Evolutionary conservation across 371 early-diverging fungal genomes (phyloP).

Genomic region (Apophysomyces elegans): DNA sequence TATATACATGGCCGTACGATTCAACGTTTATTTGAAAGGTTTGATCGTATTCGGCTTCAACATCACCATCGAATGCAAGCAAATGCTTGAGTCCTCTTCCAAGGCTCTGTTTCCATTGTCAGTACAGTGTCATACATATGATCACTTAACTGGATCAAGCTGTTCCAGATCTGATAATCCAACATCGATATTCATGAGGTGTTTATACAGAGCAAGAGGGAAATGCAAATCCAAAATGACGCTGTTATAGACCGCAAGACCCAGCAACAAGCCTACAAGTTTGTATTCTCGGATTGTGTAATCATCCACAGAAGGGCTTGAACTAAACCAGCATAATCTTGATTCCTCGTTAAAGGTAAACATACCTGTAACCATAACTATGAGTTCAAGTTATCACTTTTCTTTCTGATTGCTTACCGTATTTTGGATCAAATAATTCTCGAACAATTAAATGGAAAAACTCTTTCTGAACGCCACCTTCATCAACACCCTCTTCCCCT

Average conservation of each 20-base stretch:
- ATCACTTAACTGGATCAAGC: conserved; percentile 60
- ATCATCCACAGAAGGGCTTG: conserved; percentile 68
- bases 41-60: conserved; percentile 64
- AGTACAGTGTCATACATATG: background rate
- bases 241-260: conserved; percentile 83
- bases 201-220: conserved; percentile 84
- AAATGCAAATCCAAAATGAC: conserved; percentile 85
- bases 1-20: conserved; percentile 64
- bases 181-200: conserved; percentile 68
- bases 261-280: conserved; percentile 90
- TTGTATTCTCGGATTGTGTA: conserved; percentile 74
- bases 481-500: conserved; percentile 88
- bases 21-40: conserved; percentile 76
- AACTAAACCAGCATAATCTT: conserved; percentile 86
- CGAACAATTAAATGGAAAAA: conserved; percentile 91
- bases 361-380: conserved; percentile 56
- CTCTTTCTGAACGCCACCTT: conserved; percentile 96
- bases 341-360: conserved; percentile 86
- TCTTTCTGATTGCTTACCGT: conserved; percentile 54
- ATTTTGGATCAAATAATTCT: conserved; percentile 90
- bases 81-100: conserved; percentile 68
- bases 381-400: background rate
- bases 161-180: conserved; percentile 61
- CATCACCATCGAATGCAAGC: conserved; percentile 56
- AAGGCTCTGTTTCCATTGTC: conserved; percentile 47